These are phyloP conservation scores for Saccharomycopsis malanga DNA, from an alignment of 805 yeast species.

Conservation along the genomic window DNA sequence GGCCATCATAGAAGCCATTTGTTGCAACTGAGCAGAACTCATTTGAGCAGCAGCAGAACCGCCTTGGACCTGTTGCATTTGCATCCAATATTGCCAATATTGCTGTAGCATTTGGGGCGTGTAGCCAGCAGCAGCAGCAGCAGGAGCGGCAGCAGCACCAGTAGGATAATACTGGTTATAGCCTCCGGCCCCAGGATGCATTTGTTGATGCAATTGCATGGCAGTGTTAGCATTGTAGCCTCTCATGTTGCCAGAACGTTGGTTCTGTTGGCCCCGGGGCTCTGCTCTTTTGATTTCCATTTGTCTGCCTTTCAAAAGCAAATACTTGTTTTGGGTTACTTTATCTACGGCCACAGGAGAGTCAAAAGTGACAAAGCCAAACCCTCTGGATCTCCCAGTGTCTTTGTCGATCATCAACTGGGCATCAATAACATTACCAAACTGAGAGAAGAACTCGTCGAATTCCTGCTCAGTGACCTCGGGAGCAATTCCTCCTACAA, in stretches of 20 bases:
- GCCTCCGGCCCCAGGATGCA: conserved; percentile 12
- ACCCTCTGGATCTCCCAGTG: conserved; percentile 94
- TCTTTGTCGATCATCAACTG: conserved; percentile 96
- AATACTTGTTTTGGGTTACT: conserved; percentile 73
- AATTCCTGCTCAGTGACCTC: conserved; percentile 90
- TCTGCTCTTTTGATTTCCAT: conserved; percentile 83
- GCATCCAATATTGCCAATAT: conserved; percentile 61
- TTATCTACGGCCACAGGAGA: conserved; percentile 90
- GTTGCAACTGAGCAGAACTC: conserved; percentile 10
- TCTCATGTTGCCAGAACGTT: conserved; percentile 27
- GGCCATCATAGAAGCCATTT: conserved; percentile 8
- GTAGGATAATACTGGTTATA: conserved; percentile 14
- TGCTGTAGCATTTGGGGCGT: conserved; percentile 54
- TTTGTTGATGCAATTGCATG: conserved; percentile 13
- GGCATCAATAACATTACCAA: conserved; percentile 89
- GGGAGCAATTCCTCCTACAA: conserved; percentile 94
- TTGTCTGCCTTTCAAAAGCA: conserved; percentile 77
- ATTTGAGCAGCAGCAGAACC: conserved; percentile 6
- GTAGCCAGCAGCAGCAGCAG: conserved; percentile 27
- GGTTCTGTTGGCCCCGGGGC: conserved; percentile 64
- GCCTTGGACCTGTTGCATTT: conserved; percentile 33
- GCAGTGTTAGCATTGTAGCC: conserved; percentile 19
- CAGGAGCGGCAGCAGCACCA: conserved; percentile 11
- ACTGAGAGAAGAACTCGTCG: conserved; percentile 75
- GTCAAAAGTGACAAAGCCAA: conserved; percentile 94